Evolutionary conservation across 164 flowering plant species (phyloP).

Genomic region (Sextonia rubra): DNA sequence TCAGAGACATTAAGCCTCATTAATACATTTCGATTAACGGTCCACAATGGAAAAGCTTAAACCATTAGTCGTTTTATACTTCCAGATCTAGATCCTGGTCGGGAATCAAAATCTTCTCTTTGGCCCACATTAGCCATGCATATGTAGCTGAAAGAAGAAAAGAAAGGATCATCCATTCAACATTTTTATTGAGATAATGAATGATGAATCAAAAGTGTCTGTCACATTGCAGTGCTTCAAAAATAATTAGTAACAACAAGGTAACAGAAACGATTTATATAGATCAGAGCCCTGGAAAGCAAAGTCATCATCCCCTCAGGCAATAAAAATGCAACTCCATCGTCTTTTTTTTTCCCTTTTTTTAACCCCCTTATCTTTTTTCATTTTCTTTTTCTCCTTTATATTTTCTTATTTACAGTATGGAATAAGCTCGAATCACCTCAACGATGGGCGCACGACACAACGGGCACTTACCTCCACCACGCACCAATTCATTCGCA

Average conservation of each 20-base stretch:
- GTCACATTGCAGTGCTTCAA: background rate
- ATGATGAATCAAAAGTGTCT: background rate
- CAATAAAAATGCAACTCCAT: background rate
- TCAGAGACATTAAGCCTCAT: too few relatives aligned
- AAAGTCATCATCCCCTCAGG: background rate
- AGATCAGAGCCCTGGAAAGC: background rate
- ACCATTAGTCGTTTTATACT: too few relatives aligned
- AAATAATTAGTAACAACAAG: background rate
- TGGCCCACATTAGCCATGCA: too few relatives aligned
- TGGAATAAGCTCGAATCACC: conserved; percentile 81
- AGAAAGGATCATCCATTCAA: background rate
- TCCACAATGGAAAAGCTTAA: too few relatives aligned
- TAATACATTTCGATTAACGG: too few relatives aligned
- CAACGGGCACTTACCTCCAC: conserved; percentile 86
- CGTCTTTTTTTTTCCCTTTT: background rate
- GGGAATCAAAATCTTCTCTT: too few relatives aligned
- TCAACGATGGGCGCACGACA: conserved; percentile 85
- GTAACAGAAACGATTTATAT: background rate
- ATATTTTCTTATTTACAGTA: conserved; percentile 42
- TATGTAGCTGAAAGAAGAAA: background rate
- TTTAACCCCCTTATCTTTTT: conserved; percentile 1
- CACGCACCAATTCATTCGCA: conserved; percentile 65
- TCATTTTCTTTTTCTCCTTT: conserved; percentile 3
- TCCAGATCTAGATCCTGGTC: too few relatives aligned
- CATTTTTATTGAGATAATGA: conserved; percentile 15